These are phyloP conservation scores for Porphyrellus cyaneotinctus DNA, from an alignment of 768 basidiomycete genomes.

Conservation along the genomic window DNA sequence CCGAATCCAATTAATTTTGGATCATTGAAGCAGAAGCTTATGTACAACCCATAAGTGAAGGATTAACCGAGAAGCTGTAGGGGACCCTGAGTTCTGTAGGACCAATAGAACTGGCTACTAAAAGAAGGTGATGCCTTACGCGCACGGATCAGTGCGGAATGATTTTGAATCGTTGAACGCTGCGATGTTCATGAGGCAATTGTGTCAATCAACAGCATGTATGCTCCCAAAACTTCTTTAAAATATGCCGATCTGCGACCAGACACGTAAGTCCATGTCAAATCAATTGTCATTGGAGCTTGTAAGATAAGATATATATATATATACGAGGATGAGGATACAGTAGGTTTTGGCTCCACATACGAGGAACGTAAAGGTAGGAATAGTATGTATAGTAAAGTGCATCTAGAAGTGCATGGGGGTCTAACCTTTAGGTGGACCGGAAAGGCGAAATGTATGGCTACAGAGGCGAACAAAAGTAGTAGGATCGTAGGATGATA, in stretches of 20 bases:
- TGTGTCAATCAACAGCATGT: too few species aligned
- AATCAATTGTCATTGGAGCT: constrained; percentile 15
- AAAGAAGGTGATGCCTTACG: too few species aligned
- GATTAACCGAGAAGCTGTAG: too few species aligned
- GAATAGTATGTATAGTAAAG: constrained; percentile 9
- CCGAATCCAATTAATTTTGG: too few species aligned
- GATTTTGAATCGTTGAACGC: too few species aligned
- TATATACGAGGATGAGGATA: constrained; percentile 11
- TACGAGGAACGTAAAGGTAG: constrained; percentile 12
- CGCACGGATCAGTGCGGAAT: too few species aligned
- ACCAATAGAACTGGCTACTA: too few species aligned
- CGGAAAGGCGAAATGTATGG: constrained; percentile 7
- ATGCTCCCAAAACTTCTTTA: too few species aligned
- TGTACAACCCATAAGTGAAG: too few species aligned
- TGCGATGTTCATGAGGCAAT: too few species aligned
- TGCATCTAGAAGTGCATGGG: constrained; percentile 15
- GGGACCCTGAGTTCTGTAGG: too few species aligned
- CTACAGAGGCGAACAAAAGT: constrained; percentile 25
- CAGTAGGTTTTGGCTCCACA: constrained; percentile 23
- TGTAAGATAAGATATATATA: constrained; percentile 14
- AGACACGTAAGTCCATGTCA: not conserved
- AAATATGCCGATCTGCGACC: not conserved
- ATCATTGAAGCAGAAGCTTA: too few species aligned
- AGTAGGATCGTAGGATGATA: not conserved
- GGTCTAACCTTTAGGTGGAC: constrained; percentile 9